Conservation (phyloP, 768 basidiomycete species). For the Pisolithus microcarpus region DNA sequence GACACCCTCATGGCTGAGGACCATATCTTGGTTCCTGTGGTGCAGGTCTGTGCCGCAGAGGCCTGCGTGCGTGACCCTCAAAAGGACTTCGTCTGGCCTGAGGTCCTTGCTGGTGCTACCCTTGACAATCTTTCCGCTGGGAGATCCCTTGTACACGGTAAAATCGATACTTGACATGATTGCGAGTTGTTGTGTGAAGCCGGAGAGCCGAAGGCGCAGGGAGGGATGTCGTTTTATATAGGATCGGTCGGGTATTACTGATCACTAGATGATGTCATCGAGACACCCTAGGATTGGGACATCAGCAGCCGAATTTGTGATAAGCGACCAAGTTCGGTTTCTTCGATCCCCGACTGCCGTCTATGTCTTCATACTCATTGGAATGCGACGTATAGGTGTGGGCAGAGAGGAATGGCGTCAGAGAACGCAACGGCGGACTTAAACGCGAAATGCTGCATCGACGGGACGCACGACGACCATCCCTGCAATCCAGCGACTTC, state of each 20-base stretch:
- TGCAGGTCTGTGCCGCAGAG: slow-evolving; percentile 36
- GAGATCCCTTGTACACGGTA: slow-evolving; percentile 26
- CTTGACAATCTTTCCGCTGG: slow-evolving; percentile 14
- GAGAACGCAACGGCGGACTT: slow-evolving; percentile 50
- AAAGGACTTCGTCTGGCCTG: slow-evolving; percentile 22
- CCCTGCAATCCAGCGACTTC: slow-evolving; percentile 17
- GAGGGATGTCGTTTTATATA: no score
- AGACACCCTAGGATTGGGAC: no score
- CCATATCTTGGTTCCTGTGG: slow-evolving; percentile 25
- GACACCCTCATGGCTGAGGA: slow-evolving; percentile 35
- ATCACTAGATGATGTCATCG: no score
- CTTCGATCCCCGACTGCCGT: no score
- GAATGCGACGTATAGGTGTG: no score
- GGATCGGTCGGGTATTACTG: no score
- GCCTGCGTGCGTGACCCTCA: slow-evolving; percentile 28
- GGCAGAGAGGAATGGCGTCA: no score
- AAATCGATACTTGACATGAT: slow-evolving; percentile 19
- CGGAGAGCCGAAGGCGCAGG: neutral
- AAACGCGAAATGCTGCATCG: slow-evolving; percentile 51
- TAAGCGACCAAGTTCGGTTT: no score
- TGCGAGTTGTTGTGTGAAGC: neutral
- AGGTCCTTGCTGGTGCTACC: slow-evolving; percentile 12
- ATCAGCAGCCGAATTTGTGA: no score
- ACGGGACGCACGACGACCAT: slow-evolving; percentile 50
- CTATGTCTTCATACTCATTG: no score